phyloP scores from a whole-genome alignment of 164 flowering plant species.

The Chimonanthus praecox region DNA sequence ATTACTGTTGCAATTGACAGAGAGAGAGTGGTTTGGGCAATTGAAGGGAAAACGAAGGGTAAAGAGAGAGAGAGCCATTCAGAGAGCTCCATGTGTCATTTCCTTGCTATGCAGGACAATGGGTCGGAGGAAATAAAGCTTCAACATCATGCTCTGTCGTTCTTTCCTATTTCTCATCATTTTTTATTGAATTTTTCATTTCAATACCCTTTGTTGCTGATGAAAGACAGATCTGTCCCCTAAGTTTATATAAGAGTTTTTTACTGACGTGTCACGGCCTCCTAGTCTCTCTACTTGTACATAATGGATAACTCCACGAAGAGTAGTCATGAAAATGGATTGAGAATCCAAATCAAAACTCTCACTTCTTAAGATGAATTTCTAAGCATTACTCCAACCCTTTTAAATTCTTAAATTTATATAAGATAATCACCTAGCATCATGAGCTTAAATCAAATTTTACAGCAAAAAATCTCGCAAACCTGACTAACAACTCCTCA shows the following conservation, averaged over 20 bases:
- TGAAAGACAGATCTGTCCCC: not conserved
- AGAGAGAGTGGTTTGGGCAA: conserved; percentile 25
- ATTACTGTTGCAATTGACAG: not conserved
- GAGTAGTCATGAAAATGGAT: too few relatives aligned
- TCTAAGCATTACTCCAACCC: too few relatives aligned
- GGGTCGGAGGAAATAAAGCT: conserved; percentile 13
- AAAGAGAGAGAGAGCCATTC: conserved; percentile 19
- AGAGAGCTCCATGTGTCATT: conserved; percentile 37
- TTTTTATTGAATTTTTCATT: not conserved
- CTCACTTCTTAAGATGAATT: too few relatives aligned
- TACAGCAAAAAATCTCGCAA: too few relatives aligned
- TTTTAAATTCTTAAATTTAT: too few relatives aligned
- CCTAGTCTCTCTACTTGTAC: too few relatives aligned
- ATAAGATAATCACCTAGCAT: too few relatives aligned
- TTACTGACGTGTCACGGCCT: not conserved
- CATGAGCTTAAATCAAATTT: too few relatives aligned
- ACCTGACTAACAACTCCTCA: too few relatives aligned
- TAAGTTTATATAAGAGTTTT: not conserved
- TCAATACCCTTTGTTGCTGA: not conserved
- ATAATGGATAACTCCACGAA: not conserved
- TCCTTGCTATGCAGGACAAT: conserved; percentile 19
- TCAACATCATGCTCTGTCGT: not conserved
- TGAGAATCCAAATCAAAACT: too few relatives aligned
- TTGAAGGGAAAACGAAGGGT: conserved; percentile 8
- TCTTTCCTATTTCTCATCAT: not conserved